phyloP scores from a whole-genome alignment of 164 flowering plant species.

The Litsea cubeba region DNA sequence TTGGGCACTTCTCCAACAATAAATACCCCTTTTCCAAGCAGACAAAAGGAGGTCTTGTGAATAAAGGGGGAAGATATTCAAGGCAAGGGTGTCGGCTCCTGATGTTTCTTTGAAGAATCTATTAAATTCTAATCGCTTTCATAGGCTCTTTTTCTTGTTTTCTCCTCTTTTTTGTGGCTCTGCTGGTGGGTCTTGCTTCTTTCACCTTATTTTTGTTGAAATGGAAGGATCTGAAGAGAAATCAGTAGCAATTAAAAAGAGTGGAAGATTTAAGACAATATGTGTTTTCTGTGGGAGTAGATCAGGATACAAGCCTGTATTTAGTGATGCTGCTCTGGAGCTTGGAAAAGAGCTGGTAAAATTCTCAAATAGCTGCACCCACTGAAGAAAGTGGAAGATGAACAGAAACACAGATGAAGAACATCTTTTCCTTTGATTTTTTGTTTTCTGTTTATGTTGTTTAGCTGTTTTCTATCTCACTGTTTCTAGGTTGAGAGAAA shows the following conservation, averaged over 20 bases:
- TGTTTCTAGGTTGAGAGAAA: constrained; percentile 48
- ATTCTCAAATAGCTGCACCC: background rate
- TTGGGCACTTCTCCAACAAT: constrained; percentile 33
- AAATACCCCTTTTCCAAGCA: constrained; percentile 27
- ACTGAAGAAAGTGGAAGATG: background rate
- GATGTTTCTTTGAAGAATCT: background rate
- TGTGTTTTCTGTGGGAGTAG: constrained; percentile 81
- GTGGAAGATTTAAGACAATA: constrained; percentile 42
- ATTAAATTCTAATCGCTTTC: background rate
- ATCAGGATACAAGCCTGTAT: constrained; percentile 48
- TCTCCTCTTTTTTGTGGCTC: background rate
- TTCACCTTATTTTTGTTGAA: background rate
- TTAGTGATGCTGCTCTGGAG: constrained; percentile 62
- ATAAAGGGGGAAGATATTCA: constrained; percentile 7
- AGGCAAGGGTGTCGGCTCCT: constrained; percentile 7
- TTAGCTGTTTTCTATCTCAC: background rate
- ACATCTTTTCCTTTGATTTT: background rate
- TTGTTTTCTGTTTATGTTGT: background rate
- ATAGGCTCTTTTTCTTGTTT: background rate
- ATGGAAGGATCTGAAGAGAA: constrained; percentile 36
- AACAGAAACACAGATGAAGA: background rate
- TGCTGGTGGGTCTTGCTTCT: background rate
- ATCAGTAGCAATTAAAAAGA: constrained; percentile 22
- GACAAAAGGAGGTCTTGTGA: constrained; percentile 30
- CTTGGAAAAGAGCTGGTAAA: constrained; percentile 62